Evolutionary conservation across 2,329 filamentous ascomycete genomes (phyloP).

Genomic region (Colletotrichum sp.): DNA sequence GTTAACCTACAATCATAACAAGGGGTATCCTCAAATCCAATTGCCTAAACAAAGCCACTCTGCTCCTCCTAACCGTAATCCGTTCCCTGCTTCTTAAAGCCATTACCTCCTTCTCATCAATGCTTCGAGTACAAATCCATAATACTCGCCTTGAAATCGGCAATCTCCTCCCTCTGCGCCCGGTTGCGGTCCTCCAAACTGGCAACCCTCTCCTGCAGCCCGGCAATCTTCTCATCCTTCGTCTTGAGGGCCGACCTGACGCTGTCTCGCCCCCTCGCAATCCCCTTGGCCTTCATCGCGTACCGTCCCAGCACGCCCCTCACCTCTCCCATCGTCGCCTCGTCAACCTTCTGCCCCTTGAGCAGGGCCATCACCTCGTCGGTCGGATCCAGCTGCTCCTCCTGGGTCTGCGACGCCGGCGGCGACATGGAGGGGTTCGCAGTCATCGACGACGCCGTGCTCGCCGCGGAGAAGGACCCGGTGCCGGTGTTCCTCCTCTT

Average conservation of each 20-base stretch:
- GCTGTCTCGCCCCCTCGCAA: constrained; percentile 69
- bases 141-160: constrained; percentile 39
- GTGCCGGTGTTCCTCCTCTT: constrained; percentile 38
- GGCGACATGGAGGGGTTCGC: constrained; percentile 2
- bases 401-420: background rate
- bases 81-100: background rate
- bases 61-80: background rate
- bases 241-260: constrained; percentile 64
- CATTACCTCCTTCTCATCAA: background rate
- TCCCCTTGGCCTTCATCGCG: constrained; percentile 62
- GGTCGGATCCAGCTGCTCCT: constrained; percentile 39
- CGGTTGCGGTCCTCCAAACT: constrained; percentile 42
- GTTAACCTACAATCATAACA: background rate
- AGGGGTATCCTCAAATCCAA: constrained; percentile 5
- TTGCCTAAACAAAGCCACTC: background rate
- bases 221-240: constrained; percentile 56
- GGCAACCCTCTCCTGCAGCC: constrained; percentile 38
- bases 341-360: constrained; percentile 42
- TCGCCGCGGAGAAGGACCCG: constrained; percentile 18
- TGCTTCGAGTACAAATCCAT: constrained; percentile 34
- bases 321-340: constrained; percentile 40
- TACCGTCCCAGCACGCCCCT: constrained; percentile 55
- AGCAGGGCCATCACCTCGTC: constrained; percentile 56
- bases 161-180: constrained; percentile 35
- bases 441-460: constrained; percentile 16